Evolutionary conservation across 2,329 filamentous ascomycete genomes (phyloP).

Genomic region (Aspergillus persii): DNA sequence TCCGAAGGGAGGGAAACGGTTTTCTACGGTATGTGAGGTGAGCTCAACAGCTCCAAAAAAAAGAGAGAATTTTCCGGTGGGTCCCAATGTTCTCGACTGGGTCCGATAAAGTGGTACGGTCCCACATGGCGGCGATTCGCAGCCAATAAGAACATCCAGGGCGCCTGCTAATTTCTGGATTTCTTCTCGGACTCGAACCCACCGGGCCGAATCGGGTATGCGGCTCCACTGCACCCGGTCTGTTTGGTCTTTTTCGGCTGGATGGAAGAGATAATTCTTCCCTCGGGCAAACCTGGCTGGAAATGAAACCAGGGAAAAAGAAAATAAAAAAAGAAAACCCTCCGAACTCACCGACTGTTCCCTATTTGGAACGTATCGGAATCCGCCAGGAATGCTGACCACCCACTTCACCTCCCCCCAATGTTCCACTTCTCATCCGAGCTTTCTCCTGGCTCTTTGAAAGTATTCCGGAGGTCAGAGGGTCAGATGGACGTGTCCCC

Average conservation of each 20-base stretch:
- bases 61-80: conserved; percentile 11
- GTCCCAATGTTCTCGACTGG: conserved; percentile 12
- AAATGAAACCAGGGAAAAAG: neutral
- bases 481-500: neutral
- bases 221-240: conserved; percentile 23
- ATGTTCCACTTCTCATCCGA: neutral
- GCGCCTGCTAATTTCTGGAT: conserved; percentile 10
- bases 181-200: conserved; percentile 20
- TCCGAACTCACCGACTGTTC: conserved; percentile 9
- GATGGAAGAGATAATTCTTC: conserved; percentile 11
- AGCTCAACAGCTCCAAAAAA: conserved; percentile 7
- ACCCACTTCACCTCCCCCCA: neutral
- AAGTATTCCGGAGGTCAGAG: neutral
- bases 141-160: conserved; percentile 7
- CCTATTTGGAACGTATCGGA: neutral
- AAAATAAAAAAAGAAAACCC: neutral
- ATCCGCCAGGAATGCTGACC: neutral
- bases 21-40: neutral
- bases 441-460: neutral
- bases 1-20: neutral
- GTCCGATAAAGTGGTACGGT: conserved; percentile 19
- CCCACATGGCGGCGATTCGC: conserved; percentile 6
- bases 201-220: conserved; percentile 27
- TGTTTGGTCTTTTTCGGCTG: conserved; percentile 13
- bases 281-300: conserved; percentile 2